These are phyloP conservation scores for Pseudopyricularia javanii DNA, from an alignment of 2,329 filamentous ascomycete genomes.

Conservation along the genomic window DNA sequence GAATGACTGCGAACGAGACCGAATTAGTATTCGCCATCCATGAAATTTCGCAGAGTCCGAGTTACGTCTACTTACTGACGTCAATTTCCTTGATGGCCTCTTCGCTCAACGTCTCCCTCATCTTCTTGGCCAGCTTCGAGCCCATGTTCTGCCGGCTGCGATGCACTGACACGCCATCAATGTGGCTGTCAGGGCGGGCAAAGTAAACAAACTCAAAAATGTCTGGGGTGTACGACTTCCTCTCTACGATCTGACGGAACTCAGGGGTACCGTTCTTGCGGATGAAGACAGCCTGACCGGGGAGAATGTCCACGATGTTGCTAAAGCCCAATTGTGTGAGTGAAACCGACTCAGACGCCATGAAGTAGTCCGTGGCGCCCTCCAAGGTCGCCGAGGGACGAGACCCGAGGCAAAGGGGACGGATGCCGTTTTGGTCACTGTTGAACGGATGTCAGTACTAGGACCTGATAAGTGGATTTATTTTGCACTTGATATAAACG, in stretches of 20 bases:
- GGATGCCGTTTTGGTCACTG: conserved; percentile 69
- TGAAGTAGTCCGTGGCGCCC: conserved; percentile 69
- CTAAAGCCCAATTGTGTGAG: conserved; percentile 69
- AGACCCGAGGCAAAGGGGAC: conserved; percentile 68
- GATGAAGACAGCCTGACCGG: conserved; percentile 54
- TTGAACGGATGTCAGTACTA: neutral
- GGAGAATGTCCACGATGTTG: conserved; percentile 64
- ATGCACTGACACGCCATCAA: conserved; percentile 82
- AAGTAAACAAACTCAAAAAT: conserved; percentile 88
- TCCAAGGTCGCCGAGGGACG: conserved; percentile 51
- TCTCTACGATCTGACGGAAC: conserved; percentile 62
- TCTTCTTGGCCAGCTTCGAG: conserved; percentile 61
- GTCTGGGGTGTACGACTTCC: conserved; percentile 65
- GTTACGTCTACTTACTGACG: conserved; percentile 18
- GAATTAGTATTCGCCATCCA: neutral
- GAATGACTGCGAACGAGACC: conserved; percentile 10
- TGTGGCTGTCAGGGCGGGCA: conserved; percentile 66
- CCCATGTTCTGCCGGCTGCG: conserved; percentile 81
- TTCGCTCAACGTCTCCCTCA: conserved; percentile 54
- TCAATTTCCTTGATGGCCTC: conserved; percentile 67
- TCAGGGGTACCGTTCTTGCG: conserved; percentile 62
- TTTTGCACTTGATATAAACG: neutral
- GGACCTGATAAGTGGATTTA: neutral
- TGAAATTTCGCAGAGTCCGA: neutral
- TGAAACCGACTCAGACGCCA: conserved; percentile 82